Evolutionary conservation across 2,329 filamentous ascomycete genomes (phyloP), one percentile per base, ranked within the genome.

Genomic region (Zymoseptoria ardabiliae): DNA sequence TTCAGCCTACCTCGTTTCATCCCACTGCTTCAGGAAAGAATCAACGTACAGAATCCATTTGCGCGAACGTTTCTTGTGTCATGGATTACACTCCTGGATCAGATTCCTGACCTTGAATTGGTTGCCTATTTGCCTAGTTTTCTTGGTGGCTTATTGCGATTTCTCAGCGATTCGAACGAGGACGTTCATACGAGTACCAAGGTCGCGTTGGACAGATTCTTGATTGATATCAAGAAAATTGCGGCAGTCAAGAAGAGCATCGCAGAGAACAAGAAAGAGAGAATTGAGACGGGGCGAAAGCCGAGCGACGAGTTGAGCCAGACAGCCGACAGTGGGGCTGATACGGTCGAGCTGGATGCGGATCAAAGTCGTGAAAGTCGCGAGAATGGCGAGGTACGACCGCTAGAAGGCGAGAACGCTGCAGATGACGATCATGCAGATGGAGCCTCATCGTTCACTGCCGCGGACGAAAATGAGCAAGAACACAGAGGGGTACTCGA

Each of bases 171-270:
- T 68, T 86, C 88, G 11, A 97, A 97, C 71, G 81, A 85, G 53
- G 94, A 99, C 73, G 94, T 99, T n/a, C 90, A 96, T 69, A 91
- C 93, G 56, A 89, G 91, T 49, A 97, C 94, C 0, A 92, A 96
- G 72, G 85, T 84, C 23, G 90, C 91, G 53, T 78, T 99, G 21
- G 93, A 97, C 73, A 88, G 90, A 64, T 97, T 99, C 68, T 78
- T 99, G 19, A 85, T 83, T 55, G 94, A 99, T 74, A 97, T 99
- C 70, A 96, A 93, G 75, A 89, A 93, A 65, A 97, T 99, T 61
- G 88, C 93, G 13, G 85, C 88, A 13, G 86, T 99, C 61, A 97
- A 96, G 75, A 94, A 92, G 70, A 91, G 92, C 1, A 89, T 99
- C 56, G 85, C 88, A 49, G 91, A 97, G 69, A 96, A 90, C 72